Conservation (phyloP, 371 early-diverging fungal genomes). For the Thermomucor indicae-seudaticae region DNA sequence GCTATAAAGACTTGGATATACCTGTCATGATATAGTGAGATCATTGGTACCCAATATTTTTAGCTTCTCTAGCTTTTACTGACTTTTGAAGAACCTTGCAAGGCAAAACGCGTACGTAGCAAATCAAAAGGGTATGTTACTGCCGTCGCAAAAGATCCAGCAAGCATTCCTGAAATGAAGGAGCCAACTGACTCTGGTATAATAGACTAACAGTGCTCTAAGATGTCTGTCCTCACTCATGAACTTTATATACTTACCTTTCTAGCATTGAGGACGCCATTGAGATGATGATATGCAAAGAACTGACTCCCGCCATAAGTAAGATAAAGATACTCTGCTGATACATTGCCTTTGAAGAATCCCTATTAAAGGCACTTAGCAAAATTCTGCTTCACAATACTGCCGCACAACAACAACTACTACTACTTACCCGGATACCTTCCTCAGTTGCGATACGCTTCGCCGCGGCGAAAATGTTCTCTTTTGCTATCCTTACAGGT, state of each 20-base stretch:
- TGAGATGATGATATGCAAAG: slow-evolving; percentile 36
- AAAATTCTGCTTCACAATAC: no score
- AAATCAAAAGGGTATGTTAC: slow-evolving; percentile 92
- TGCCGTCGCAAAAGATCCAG: slow-evolving; percentile 58
- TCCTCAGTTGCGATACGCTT: slow-evolving; percentile 69
- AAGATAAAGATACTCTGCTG: slow-evolving; percentile 88
- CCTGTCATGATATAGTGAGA: no score
- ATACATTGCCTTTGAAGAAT: slow-evolving; percentile 90
- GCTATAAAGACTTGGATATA: slow-evolving; percentile 57
- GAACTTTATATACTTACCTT: neutral
- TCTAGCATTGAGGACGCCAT: neutral
- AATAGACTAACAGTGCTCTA: no score
- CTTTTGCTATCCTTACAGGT: no score
- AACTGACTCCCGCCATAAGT: slow-evolving; percentile 88
- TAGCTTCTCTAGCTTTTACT: neutral
- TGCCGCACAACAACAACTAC: neutral
- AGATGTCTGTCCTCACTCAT: no score
- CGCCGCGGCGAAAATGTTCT: no score
- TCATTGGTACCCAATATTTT: neutral
- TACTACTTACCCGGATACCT: slow-evolving; percentile 51
- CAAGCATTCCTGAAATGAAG: slow-evolving; percentile 65
- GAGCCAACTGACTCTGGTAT: slow-evolving; percentile 22
- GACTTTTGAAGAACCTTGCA: slow-evolving; percentile 57
- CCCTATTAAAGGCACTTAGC: slow-evolving; percentile 48
- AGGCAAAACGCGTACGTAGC: slow-evolving; percentile 87